These are phyloP conservation scores for Blepharisma undulans DNA, from an alignment of 169 alveolate genomes.

Conservation along the genomic window DNA sequence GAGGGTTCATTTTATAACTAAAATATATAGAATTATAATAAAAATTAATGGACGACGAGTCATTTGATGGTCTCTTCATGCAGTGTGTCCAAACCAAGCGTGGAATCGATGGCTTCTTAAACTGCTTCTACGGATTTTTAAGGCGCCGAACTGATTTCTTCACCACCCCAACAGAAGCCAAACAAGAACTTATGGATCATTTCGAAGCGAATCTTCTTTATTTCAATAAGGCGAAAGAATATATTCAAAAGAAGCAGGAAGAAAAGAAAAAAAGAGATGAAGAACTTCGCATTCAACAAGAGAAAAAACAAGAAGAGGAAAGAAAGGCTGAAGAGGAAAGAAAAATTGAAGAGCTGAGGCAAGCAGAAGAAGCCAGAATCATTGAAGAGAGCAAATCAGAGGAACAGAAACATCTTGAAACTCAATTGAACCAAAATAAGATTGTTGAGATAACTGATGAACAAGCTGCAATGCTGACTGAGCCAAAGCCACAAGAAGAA, in stretches of 20 bases:
- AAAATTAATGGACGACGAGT: conserved; percentile 46
- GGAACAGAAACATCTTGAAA: conserved; percentile 32
- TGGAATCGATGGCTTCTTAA: conserved; percentile 93
- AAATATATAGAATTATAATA: neutral
- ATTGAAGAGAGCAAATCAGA: conserved; percentile 14
- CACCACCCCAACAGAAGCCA: conserved; percentile 79
- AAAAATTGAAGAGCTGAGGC: neutral
- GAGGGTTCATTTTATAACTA: neutral
- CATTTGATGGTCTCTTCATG: conserved; percentile 89
- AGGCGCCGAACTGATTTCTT: conserved; percentile 95
- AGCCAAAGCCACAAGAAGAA: conserved; percentile 48
- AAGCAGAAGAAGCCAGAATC: conserved; percentile 64
- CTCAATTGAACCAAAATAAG: conserved; percentile 29
- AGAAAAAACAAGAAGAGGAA: conserved; percentile 49
- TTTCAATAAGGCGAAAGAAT: conserved; percentile 56
- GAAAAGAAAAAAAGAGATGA: conserved; percentile 59
- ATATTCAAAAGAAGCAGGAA: conserved; percentile 56
- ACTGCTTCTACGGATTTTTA: conserved; percentile 92
- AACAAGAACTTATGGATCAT: conserved; percentile 57
- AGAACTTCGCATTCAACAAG: conserved; percentile 71
- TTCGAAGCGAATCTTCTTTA: conserved; percentile 66
- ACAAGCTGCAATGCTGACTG: conserved; percentile 64
- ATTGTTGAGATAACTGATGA: conserved; percentile 72
- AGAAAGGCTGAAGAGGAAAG: conserved; percentile 38
- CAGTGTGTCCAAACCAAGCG: conserved; percentile 90